Conservation (phyloP, 768 basidiomycete genomes). For the Rhodosporidiobolus odoratus region DNA sequence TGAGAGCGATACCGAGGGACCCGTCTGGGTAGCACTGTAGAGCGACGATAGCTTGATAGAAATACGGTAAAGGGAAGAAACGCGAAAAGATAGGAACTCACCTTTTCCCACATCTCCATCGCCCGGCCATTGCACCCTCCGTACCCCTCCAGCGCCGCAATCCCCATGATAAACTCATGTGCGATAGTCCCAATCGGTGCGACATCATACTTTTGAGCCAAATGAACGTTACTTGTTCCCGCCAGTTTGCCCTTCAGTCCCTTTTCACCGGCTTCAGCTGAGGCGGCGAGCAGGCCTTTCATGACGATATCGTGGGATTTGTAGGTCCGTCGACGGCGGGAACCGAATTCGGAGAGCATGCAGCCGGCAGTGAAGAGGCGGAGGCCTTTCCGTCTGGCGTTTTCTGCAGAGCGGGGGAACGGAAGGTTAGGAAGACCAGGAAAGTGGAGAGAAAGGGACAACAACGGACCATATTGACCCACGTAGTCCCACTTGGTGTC, state of each 20-base stretch:
- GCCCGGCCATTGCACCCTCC: slow-evolving; percentile 66
- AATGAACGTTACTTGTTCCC: slow-evolving; percentile 89
- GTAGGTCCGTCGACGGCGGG: slow-evolving; percentile 70
- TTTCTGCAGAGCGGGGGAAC: slow-evolving; percentile 51
- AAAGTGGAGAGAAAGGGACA: too few species aligned
- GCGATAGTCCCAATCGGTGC: slow-evolving; percentile 48
- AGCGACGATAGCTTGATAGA: slow-evolving; percentile 25
- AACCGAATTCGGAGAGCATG: slow-evolving; percentile 78
- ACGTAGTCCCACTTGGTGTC: slow-evolving; percentile 77
- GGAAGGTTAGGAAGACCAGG: too few species aligned
- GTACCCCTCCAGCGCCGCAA: slow-evolving; percentile 71
- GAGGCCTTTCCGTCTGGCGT: slow-evolving; percentile 66
- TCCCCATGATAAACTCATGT: slow-evolving; percentile 50
- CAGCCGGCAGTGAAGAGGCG: slow-evolving; percentile 62
- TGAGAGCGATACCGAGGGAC: slow-evolving; percentile 64
- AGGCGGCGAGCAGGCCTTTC: slow-evolving; percentile 61
- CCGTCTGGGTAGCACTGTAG: slow-evolving; percentile 47
- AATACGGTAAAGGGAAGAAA: not conserved
- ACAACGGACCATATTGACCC: slow-evolving; percentile 63
- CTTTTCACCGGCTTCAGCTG: slow-evolving; percentile 48
- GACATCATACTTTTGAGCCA: slow-evolving; percentile 55
- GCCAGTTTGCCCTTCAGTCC: slow-evolving; percentile 54
- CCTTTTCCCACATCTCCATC: slow-evolving; percentile 78
- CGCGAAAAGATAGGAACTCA: slow-evolving; percentile 45
- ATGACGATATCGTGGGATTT: slow-evolving; percentile 72